Evolutionary conservation across 2,329 filamentous ascomycete species (phyloP).

Genomic region (Aspergillus aculeatus): DNA sequence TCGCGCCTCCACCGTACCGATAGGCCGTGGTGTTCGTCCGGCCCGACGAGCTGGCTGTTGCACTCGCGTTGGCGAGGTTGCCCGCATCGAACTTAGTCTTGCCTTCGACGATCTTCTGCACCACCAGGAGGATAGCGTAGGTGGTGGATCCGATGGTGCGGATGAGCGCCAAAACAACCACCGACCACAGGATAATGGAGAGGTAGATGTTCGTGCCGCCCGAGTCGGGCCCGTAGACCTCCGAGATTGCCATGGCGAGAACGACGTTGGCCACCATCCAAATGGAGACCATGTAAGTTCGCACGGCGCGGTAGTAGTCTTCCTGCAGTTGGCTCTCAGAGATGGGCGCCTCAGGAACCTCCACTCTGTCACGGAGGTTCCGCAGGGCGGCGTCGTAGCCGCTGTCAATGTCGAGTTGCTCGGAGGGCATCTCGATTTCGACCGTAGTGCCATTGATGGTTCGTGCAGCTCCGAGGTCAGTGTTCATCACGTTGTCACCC

Average conservation of each 20-base stretch:
- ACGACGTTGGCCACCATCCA: slow-evolving; percentile 94
- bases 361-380: slow-evolving; percentile 89
- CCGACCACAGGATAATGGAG: slow-evolving; percentile 87
- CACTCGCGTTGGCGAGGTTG: slow-evolving; percentile 29
- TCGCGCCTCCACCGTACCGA: slow-evolving; percentile 33
- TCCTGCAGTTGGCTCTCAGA: slow-evolving; percentile 86
- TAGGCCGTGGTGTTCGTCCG: slow-evolving; percentile 19
- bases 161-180: slow-evolving; percentile 83
- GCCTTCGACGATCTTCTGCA: slow-evolving; percentile 85
- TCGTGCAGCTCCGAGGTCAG: slow-evolving; percentile 83
- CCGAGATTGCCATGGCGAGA: slow-evolving; percentile 87
- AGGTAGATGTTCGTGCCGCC: slow-evolving; percentile 87
- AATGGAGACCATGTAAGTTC: slow-evolving; percentile 94
- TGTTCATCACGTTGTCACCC: slow-evolving; percentile 92
- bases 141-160: slow-evolving; percentile 77
- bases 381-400: slow-evolving; percentile 96
- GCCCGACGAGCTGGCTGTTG: slow-evolving; percentile 21
- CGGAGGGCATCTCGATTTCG: slow-evolving; percentile 94
- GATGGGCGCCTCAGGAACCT: slow-evolving; percentile 63
- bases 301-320: slow-evolving; percentile 96
- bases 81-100: slow-evolving; percentile 61
- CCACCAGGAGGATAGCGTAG: slow-evolving; percentile 77
- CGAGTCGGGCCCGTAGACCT: slow-evolving; percentile 71
- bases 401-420: slow-evolving; percentile 96
- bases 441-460: slow-evolving; percentile 75